These are phyloP conservation scores for Saccharomycopsis guyanensis DNA, from an alignment of 805 yeast species.

Conservation along the genomic window DNA sequence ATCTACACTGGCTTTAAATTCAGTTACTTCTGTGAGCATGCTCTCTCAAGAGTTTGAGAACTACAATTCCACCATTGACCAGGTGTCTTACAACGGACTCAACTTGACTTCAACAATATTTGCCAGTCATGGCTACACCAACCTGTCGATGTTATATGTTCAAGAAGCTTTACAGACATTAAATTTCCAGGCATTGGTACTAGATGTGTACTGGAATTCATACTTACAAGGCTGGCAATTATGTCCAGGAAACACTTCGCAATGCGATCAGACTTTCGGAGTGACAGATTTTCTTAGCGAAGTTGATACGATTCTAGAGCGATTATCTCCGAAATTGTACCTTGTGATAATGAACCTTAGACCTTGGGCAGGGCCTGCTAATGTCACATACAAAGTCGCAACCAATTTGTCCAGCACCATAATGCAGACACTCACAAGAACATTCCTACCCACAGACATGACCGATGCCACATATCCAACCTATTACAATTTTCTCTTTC, in stretches of 20 bases:
- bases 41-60: constrained; percentile 30
- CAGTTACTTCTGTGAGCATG: too few relatives aligned
- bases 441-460: neutral
- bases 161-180: constrained; percentile 23
- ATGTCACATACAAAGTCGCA: neutral
- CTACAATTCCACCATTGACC: constrained; percentile 27
- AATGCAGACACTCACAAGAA: neutral
- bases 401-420: neutral
- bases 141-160: constrained; percentile 22
- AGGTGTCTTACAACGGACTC: constrained; percentile 28
- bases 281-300: neutral
- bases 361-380: neutral
- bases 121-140: constrained; percentile 26
- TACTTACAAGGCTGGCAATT: constrained; percentile 38
- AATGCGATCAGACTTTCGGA: neutral
- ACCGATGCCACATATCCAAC: constrained; percentile 2
- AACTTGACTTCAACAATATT: constrained; percentile 28
- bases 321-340: neutral
- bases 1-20: too few relatives aligned
- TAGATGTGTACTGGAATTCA: constrained; percentile 49
- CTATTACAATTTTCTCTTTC: neutral
- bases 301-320: neutral
- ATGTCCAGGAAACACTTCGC: constrained; percentile 35
- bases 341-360: neutral
- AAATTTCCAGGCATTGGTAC: constrained; percentile 31